Evolutionary conservation across 345 rosid genomes (phyloP), one percentile per base, ranked within the genome.

Genomic region (Excoecaria agallocha): DNA sequence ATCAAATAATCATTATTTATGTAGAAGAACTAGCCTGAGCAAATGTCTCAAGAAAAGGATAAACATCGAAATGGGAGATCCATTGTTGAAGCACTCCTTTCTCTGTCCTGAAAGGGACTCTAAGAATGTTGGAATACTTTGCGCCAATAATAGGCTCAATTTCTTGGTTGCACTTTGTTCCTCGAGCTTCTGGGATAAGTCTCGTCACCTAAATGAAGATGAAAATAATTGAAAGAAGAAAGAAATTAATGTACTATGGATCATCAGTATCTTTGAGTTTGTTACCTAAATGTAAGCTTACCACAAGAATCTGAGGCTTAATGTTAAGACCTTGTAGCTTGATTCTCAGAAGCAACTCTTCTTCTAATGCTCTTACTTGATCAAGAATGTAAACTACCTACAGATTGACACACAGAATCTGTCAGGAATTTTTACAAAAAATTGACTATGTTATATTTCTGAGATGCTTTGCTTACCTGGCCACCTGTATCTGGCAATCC

Each of bases 401-500:
- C 55, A 52, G 41, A 49, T 25, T 35, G 38, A 68, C 56, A 35
- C 19, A 69, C 5, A 15, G 19, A 17, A 5, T 54, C 19, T 54
- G 2, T n/a, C 20, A 16, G 46, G 22, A 37, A 62, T 5, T 62
- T 22, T 15, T 61, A 35, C 13, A 2, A 62, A 8, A n/a, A 60
- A 15, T 7, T 38, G 43, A 57, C 8, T n/a, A n/a, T n/a, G 5
- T 16, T 37, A 35, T 24, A 0, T 59, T 25, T 57, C 46, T 7
- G 39, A 48, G 15, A 13, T 25, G 38, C n/a, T 7, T 43, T 8
- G 8, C 70, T 22, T 10, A 74, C 98, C 92, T 94, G 97, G 73
- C 97, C 98, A 13, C 97, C 98, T 0, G 98, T 94, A 54, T 94
- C 98, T 15, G 98, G 98, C 85, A 89, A 81, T 46, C 98, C 98